phyloP scores from a whole-genome alignment of 192 early-diverging fungal species.

The Rhizophagus prolifer region DNA sequence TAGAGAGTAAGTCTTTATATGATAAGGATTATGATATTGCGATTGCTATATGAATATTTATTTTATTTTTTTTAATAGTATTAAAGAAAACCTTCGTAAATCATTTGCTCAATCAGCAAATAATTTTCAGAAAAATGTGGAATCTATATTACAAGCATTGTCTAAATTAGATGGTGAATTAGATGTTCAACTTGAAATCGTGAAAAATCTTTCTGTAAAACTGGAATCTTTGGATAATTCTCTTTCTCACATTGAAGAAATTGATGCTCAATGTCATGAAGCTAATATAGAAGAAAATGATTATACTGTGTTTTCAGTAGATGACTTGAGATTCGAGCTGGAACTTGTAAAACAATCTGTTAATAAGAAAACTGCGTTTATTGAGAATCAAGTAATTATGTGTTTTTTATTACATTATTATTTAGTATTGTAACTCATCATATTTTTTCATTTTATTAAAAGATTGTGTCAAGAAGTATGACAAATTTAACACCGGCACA shows the following conservation, averaged over 20 bases:
- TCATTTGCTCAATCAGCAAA: constrained; percentile 86
- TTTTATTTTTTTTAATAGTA: constrained; percentile 42
- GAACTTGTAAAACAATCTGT: constrained; percentile 75
- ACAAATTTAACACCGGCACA: constrained; percentile 92
- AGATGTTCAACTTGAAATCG: constrained; percentile 65
- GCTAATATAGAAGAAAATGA: constrained; percentile 94
- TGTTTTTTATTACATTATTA: constrained; percentile 2
- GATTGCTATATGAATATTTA: not conserved
- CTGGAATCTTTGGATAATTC: constrained; percentile 52
- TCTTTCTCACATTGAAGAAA: constrained; percentile 55
- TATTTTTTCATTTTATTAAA: not conserved
- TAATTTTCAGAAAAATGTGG: constrained; percentile 69
- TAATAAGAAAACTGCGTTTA: constrained; percentile 81
- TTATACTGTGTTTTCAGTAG: constrained; percentile 87
- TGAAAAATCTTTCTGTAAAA: constrained; percentile 57
- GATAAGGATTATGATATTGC: not conserved
- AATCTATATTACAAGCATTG: constrained; percentile 65
- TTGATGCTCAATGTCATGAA: constrained; percentile 70
- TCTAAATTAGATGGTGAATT: constrained; percentile 76
- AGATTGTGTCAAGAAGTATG: constrained; percentile 87
- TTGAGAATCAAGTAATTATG: constrained; percentile 81
- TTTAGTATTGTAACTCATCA: not conserved
- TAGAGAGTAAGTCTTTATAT: constrained; percentile 58
- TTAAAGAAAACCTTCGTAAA: constrained; percentile 77
- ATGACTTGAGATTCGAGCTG: constrained; percentile 87